Evolutionary conservation across 306 rosid species (phyloP).

Genomic region (Medicago arabica): DNA sequence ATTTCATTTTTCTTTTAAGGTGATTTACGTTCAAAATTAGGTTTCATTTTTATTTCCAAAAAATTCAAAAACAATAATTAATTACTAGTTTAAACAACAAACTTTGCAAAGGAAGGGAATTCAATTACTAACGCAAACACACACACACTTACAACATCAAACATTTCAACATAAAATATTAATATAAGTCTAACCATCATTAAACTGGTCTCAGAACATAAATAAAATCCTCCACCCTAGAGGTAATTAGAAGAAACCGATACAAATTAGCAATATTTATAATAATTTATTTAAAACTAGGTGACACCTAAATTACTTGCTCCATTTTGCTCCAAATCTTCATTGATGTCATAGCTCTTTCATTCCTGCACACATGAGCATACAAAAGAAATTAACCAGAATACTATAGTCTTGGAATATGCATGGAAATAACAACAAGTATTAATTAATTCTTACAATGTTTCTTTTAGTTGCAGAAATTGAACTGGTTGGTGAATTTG

Average conservation of each 20-base stretch:
- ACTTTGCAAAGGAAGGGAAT: too few relatives aligned
- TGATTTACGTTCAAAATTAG: too few relatives aligned
- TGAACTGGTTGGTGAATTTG: slow-evolving; percentile 68
- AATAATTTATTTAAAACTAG: slow-evolving; percentile 35
- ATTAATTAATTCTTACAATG: slow-evolving; percentile 49
- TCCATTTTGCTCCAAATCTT: slow-evolving; percentile 20
- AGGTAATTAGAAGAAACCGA: slow-evolving; percentile 32
- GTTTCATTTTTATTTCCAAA: too few relatives aligned
- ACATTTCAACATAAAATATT: slow-evolving; percentile 16
- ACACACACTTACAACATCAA: background rate
- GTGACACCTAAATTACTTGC: slow-evolving; percentile 40
- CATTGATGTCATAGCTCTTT: slow-evolving; percentile 28
- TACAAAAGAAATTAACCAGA: slow-evolving; percentile 11
- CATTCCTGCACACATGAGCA: slow-evolving; percentile 48
- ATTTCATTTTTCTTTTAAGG: too few relatives aligned
- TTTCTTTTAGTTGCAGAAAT: slow-evolving; percentile 57
- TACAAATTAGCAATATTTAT: slow-evolving; percentile 1
- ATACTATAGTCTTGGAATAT: background rate
- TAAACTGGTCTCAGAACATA: slow-evolving; percentile 26
- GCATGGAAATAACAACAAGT: background rate
- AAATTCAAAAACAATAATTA: too few relatives aligned
- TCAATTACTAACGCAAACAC: too few relatives aligned
- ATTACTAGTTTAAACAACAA: too few relatives aligned
- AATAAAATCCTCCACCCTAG: slow-evolving; percentile 15
- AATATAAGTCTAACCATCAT: slow-evolving; percentile 2